Base-by-base conservation (phyloP, 2,329 filamentous ascomycete genomes). In the Stagonosporopsis cucurbitacearum region DNA sequence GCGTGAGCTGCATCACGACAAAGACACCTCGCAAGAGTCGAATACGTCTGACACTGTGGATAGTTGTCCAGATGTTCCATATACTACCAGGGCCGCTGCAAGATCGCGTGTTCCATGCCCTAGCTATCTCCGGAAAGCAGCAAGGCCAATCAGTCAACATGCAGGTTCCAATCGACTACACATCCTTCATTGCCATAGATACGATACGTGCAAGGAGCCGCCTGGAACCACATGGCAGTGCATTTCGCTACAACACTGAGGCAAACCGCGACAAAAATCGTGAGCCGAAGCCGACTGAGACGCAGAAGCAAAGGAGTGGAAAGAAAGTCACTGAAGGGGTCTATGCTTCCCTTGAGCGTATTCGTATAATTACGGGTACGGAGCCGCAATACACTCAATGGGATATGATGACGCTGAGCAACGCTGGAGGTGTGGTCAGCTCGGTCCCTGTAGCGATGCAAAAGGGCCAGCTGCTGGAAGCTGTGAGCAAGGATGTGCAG, bases 321-420 rank as follows among this genome's bases (percentile, higher is more conserved):
- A 80, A 80, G 58, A 79, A 74, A 26, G 73, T 84, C 3, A 82
- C 87, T 7, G 73, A 82, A 26, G 89, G 84, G 4, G 78, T 79
- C 9, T 92, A 91, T 65, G 84, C 81, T 25, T 88, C 85, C 60
- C 79, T 92, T 1, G 89, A 92, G 48, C 59, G 63, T 32, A 42
- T 68, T 11, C 54, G 47, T 28, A 23, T 46, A 1, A n/a, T 47
- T 7, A 47, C 45, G 25, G 46, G 42, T 32, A 46, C 50, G 35
- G 41, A 59, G 32, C 26, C 45, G 9, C 42, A 50, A 43, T 26
- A 25, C 25, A 66, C 66, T 45, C 86, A 89, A 73, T 95, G 90
- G 90, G 79, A 88, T 54, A 93, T 94, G 88, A 88, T 86, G 8
- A 93, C 90, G 9, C 84, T 87, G 11, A 89, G 86, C 56, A 84